Evolutionary conservation across 345 rosid genomes (phyloP), one percentile per base, ranked within the genome.

Genomic region (Acer yangbiense): DNA sequence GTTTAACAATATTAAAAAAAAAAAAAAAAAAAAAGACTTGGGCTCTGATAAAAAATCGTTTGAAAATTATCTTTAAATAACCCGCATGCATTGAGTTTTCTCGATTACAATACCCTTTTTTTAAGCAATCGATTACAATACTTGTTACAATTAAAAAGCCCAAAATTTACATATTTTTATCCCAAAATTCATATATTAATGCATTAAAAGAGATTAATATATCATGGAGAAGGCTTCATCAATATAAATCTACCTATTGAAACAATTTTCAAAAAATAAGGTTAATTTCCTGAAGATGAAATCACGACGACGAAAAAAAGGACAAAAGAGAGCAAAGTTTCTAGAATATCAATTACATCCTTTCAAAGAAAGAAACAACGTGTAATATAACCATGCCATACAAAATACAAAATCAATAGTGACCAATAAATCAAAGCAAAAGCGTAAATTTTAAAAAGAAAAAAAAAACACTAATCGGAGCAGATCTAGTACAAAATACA

Each of bases 401-500:
- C 29, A 39, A 78, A 20, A 55, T 12, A 68, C 18, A 54, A 27
- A 35, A 65, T 65, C 54, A 66, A n/a, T 35, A 66, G 14, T 52
- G 21, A 35, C 18, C 14, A 52, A 50, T 46, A 46, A 1, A 46
- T 66, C 55, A 66, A 13, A 58, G 9, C 13, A 20, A 75, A 32
- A 27, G 50, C 39, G 55, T 4, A 66, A 66, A n/a, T 57, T 32
- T 32, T 35, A 35, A 35, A 35, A 35, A 32, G 3, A 29, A 67
- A 58, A 7, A 7, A 16, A n/a, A 0, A 50, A 2, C 2, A 50
- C 18, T 7, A 18, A 55, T 44, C 8, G 41, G 43, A 43, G 43
- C 27, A 71, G 76, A 80, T 75, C 83, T 70, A 77, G 27, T 62
- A 43, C 46, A 16, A 60, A 48, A 61, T 2, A 74, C 32, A 50